Evolutionary conservation across 257 asterid species (phyloP), one percentile per base, ranked within the genome.

Genomic region (Nicotiana noctiflora): DNA sequence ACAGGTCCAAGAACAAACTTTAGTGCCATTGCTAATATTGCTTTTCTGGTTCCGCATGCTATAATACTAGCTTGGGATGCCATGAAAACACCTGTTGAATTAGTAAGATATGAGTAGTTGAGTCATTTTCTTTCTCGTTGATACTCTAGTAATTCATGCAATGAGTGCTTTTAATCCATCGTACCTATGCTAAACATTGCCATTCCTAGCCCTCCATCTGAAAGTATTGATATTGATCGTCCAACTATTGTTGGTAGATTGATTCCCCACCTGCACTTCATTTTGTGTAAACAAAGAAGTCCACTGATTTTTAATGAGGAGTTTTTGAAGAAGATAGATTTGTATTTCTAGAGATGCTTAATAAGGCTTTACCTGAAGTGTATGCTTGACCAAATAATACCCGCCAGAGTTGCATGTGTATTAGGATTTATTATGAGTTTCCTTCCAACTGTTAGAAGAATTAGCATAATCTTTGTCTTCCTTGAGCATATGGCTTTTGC

Each of bases 161-260:
- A 79, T 64, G 75, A 31, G 78, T 49, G 76, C 63, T 74, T n/a
- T 74, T 62, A 83, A 66, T 81, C 32, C 79, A 8, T 78, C 68
- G 61, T 84, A 93, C 98, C 97, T 93, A 94, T 84, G 90, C 98
- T 93, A 92, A 94, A 94, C 97, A 93, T 92, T 78, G 98, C 97
- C 98, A 94, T 94, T 80, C 98, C 98, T 32, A 94, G 94, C 53
- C 98, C 98, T 77, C 98, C 98, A 65, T 94, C 92, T 25, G 98
- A 88, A 80, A 94, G 68, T 78, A 93, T 81, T 59, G 90, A 80
- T 80, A 94, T 80, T 37, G 98, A 93, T 77, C 76, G 63, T 29
- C 90, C 92, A 29, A 94, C 86, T 66, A 90, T 81, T 79, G 82
- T 84, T 53, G 98, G 98, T 85, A 94, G 78, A 82, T 86, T 80